Evolutionary conservation across 176 grass and related monocot species (phyloP), one percentile per base, ranked within the genome.

Genomic region (Alloteropsis semialata): DNA sequence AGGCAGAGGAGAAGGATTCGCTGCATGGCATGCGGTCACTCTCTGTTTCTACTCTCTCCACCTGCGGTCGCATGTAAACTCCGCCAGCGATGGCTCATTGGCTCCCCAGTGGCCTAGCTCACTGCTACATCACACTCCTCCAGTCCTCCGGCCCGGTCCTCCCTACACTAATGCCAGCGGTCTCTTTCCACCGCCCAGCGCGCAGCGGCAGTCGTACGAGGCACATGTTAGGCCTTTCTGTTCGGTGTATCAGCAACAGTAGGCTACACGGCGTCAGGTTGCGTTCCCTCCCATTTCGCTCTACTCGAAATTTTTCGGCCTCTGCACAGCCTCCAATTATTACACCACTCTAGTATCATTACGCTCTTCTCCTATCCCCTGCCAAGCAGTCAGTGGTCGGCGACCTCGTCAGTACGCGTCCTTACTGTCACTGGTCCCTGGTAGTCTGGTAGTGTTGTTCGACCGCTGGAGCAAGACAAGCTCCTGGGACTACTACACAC

Each of bases 1-100:
- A 87, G 30, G 38, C 50, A 83, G 70, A 86, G 51, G 36, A 86
- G 69, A 55, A 81, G 51, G 30, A 77, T 59, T 25, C 37, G 45
- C 29, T 77, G 74, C 70, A 86, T 85, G 60, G 19, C 62, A 25
- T 17, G 17, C 68, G 32, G 49, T 33, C 62, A 57, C 49, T 33
- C 72, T 33, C 50, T 37, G 72, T 38, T 73, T 80, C 62, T 42
- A 58, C 71, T 62, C 62, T 27, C 64, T 37, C 54, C 32, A 14
- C 29, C 15, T 29, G 53, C 50, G 75, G 38, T 61, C 21, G n/a
- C 38, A 43, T 22, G 34, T 69, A 39, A 39, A 15, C n/a, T 28
- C 34, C 18, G 70, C 44, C 10, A 43, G 32, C 10, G 28, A 30
- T 5, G 15, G 14, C 14, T 3, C n/a, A n/a, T n/a, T n/a, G n/a